Percentiles rank a stretch among this genome's conserved stretches.
Conservation (phyloP, 495 filamentous ascomycete genomes). For the Penicillium coffeae region DNA sequence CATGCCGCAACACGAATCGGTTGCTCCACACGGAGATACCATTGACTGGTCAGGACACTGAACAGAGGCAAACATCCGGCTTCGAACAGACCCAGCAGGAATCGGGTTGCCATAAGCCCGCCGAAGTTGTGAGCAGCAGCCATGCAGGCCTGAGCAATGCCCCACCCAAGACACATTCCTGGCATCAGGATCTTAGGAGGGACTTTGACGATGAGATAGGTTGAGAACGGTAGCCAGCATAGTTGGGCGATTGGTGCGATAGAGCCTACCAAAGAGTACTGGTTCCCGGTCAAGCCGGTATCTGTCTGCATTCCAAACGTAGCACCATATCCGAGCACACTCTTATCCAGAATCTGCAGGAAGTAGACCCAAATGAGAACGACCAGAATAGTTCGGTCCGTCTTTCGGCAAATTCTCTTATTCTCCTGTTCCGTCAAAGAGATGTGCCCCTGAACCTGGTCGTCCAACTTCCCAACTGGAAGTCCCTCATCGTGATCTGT, state of each 20-base stretch:
- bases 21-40: slow-evolving; percentile 50
- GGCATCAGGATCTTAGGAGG: slow-evolving; percentile 65
- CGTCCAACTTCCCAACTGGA: slow-evolving; percentile 1
- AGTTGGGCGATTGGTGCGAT: slow-evolving; percentile 63
- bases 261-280: slow-evolving; percentile 60
- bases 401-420: slow-evolving; percentile 57
- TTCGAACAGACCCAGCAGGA: slow-evolving; percentile 49
- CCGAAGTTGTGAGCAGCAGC: slow-evolving; percentile 41
- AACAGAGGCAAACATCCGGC: slow-evolving; percentile 60
- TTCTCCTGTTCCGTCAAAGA: slow-evolving; percentile 49
- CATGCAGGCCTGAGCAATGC: slow-evolving; percentile 44
- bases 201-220: slow-evolving; percentile 61
- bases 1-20: slow-evolving; percentile 47
- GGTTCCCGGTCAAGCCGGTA: slow-evolving; percentile 50
- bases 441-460: slow-evolving; percentile 19
- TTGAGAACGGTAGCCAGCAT: slow-evolving; percentile 63
- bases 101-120: slow-evolving; percentile 42
- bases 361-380: slow-evolving; percentile 66
- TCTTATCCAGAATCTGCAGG: slow-evolving; percentile 61
- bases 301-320: slow-evolving; percentile 58
- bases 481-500: slow-evolving; percentile 15
- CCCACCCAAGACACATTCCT: slow-evolving; percentile 50
- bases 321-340: slow-evolving; percentile 59
- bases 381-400: slow-evolving; percentile 53
- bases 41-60: slow-evolving; percentile 46